phyloP scores from a whole-genome alignment of 2,329 filamentous ascomycete species.

The Colletotrichum shisoi region DNA sequence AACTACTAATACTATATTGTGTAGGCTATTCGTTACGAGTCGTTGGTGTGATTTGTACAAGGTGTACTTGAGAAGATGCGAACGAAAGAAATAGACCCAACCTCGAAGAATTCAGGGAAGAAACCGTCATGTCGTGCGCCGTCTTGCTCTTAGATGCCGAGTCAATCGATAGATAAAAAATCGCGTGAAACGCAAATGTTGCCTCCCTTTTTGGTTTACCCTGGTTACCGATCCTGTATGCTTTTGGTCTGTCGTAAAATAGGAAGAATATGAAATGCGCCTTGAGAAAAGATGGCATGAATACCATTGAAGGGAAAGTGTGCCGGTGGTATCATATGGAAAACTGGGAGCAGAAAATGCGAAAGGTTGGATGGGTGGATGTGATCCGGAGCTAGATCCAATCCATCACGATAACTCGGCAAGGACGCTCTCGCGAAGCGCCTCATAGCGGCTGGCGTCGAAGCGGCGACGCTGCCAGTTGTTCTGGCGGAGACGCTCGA shows the following conservation, averaged over 20 bases:
- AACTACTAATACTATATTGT: conserved; percentile 21
- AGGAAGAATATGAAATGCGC: neutral
- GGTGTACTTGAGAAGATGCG: conserved; percentile 9
- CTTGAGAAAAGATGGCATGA: conserved; percentile 2
- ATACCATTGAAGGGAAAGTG: neutral
- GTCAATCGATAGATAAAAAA: neutral
- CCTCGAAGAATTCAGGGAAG: neutral
- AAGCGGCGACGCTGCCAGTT: conserved; percentile 67
- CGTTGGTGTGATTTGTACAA: conserved; percentile 32
- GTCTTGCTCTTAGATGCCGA: conserved; percentile 6
- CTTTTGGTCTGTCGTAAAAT: conserved; percentile 16
- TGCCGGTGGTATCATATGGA: conserved; percentile 32
- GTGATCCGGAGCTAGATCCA: conserved; percentile 21
- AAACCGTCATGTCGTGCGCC: conserved; percentile 13
- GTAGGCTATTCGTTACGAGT: conserved; percentile 27
- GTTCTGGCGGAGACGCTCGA: conserved; percentile 61
- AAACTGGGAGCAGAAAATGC: neutral
- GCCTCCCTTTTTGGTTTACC: neutral
- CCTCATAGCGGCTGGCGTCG: conserved; percentile 61
- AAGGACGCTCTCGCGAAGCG: conserved; percentile 60
- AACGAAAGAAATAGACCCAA: neutral
- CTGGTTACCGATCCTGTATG: neutral
- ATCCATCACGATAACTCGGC: conserved; percentile 55
- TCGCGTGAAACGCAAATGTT: neutral
- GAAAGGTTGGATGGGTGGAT: neutral